phyloP scores from a whole-genome alignment of 306 rosid genomes.

The Abrus precatorius region DNA sequence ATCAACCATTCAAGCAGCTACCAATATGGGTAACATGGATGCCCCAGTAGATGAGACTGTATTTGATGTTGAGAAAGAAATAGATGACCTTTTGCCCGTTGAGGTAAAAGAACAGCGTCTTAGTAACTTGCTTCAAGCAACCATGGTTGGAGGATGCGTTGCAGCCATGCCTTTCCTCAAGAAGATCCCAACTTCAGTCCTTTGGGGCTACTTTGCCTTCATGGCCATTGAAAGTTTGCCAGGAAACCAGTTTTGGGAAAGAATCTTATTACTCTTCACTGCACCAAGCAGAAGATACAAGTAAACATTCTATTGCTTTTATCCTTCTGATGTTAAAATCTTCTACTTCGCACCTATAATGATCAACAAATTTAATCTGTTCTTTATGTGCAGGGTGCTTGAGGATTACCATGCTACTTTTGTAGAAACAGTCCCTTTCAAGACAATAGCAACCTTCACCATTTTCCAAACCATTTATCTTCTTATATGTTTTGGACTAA shows the following conservation, averaged over 20 bases:
- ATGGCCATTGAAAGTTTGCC: constrained; percentile 99
- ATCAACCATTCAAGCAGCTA: constrained; percentile 85
- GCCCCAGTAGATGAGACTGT: constrained; percentile 90
- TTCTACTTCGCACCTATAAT: constrained; percentile 12
- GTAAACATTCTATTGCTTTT: constrained; percentile 30
- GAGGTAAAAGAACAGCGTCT: constrained; percentile 97
- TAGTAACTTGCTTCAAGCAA: constrained; percentile 88
- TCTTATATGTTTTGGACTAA: constrained; percentile 89
- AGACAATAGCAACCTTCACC: constrained; percentile 79
- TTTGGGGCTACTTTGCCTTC: constrained; percentile 99
- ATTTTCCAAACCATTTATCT: constrained; percentile 83
- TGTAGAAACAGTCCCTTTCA: constrained; percentile 99
- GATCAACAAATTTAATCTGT: constrained; percentile 33
- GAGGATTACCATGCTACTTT: constrained; percentile 95
- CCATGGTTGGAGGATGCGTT: constrained; percentile 91
- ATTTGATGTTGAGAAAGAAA: constrained; percentile 92
- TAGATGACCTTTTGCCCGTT: constrained; percentile 90
- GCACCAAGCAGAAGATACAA: constrained; percentile 93
- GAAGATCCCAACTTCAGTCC: constrained; percentile 96
- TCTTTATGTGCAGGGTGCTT: constrained; percentile 78
- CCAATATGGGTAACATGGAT: constrained; percentile 80
- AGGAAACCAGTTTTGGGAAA: constrained; percentile 98
- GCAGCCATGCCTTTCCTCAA: constrained; percentile 98
- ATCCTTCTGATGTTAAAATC: neutral
- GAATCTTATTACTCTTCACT: constrained; percentile 90